Evolutionary conservation across 306 rosid genomes (phyloP).

Genomic region (Pterocarpus santalinus): DNA sequence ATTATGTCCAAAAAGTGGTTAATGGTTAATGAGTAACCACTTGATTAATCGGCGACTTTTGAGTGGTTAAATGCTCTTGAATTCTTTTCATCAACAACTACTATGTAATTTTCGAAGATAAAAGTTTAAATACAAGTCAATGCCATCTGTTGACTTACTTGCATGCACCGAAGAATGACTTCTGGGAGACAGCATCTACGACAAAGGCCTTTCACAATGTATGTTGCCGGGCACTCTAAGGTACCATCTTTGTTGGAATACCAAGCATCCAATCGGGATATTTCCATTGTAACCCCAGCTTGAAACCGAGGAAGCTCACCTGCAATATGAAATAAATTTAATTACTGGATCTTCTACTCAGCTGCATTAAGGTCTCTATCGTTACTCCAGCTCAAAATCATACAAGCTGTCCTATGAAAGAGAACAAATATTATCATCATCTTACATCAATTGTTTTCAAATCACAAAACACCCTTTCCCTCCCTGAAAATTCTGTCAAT

Average conservation of each 20-base stretch:
- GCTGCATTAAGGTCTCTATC: conserved; percentile 24
- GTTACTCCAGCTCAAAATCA: conserved; percentile 31
- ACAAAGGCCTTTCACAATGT: conserved; percentile 88
- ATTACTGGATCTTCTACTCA: conserved; percentile 32
- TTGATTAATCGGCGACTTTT: conserved; percentile 14
- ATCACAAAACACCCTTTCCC: conserved; percentile 4
- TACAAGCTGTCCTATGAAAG: conserved; percentile 20
- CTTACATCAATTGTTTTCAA: conserved; percentile 5
- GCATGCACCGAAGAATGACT: conserved; percentile 92
- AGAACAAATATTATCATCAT: conserved; percentile 25
- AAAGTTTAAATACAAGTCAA: conserved; percentile 20
- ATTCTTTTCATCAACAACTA: not conserved
- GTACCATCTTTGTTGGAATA: conserved; percentile 75
- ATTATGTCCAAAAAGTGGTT: conserved; percentile 11
- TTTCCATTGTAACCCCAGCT: conserved; percentile 91
- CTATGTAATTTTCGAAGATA: not conserved
- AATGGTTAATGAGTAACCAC: not conserved
- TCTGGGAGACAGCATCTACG: conserved; percentile 96
- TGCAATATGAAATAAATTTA: conserved; percentile 53
- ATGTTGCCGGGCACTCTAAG: conserved; percentile 72
- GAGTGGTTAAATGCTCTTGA: conserved; percentile 18
- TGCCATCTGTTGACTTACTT: conserved; percentile 62
- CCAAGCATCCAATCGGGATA: conserved; percentile 93
- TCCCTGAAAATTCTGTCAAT: conserved; percentile 27
- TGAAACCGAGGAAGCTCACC: conserved; percentile 98